Percentiles rank a stretch among this genome's conserved stretches.
phyloP scores from a whole-genome alignment of 1,139 yeast genomes.

The Yamadazyma songkhlaensis region DNA sequence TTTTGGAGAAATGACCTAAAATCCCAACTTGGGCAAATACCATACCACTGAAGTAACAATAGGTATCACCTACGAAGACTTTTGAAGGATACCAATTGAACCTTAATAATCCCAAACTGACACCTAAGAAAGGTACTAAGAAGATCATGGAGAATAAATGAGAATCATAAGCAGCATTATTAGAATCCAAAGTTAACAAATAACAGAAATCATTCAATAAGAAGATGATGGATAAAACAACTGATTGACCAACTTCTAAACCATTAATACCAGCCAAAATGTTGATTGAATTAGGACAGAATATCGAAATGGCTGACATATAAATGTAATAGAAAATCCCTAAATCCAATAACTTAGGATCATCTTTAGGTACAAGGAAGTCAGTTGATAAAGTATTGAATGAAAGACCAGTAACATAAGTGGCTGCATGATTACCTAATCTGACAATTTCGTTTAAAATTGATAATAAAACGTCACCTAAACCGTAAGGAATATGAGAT shows the following conservation, averaged over 20 bases:
- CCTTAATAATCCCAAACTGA: constrained; percentile 69
- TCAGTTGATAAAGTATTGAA: constrained; percentile 37
- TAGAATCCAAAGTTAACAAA: constrained; percentile 37
- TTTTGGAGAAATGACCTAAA: constrained; percentile 92
- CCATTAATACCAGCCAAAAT: constrained; percentile 97
- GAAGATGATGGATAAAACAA: constrained; percentile 69
- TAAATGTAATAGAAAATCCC: constrained; percentile 79
- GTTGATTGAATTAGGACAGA: constrained; percentile 96
- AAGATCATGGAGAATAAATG: constrained; percentile 81
- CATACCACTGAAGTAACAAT: constrained; percentile 98
- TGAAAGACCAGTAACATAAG: constrained; percentile 35
- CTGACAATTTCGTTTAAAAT: constrained; percentile 22
- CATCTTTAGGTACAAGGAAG: constrained; percentile 25
- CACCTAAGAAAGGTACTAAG: constrained; percentile 84
- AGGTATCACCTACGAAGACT: constrained; percentile 97
- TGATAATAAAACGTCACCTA: constrained; percentile 21
- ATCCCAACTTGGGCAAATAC: constrained; percentile 97
- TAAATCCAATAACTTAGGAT: constrained; percentile 60
- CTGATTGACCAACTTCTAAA: constrained; percentile 90
- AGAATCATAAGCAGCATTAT: constrained; percentile 70
- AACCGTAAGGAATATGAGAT: constrained; percentile 22
- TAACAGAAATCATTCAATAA: constrained; percentile 76
- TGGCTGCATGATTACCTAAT: constrained; percentile 32
- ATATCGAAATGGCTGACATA: constrained; percentile 89
- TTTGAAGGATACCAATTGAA: constrained; percentile 89